Evolutionary conservation across 352 stramenopile species (phyloP), one percentile per base, ranked within the genome.

Genomic region (Phytophthora litchii): DNA sequence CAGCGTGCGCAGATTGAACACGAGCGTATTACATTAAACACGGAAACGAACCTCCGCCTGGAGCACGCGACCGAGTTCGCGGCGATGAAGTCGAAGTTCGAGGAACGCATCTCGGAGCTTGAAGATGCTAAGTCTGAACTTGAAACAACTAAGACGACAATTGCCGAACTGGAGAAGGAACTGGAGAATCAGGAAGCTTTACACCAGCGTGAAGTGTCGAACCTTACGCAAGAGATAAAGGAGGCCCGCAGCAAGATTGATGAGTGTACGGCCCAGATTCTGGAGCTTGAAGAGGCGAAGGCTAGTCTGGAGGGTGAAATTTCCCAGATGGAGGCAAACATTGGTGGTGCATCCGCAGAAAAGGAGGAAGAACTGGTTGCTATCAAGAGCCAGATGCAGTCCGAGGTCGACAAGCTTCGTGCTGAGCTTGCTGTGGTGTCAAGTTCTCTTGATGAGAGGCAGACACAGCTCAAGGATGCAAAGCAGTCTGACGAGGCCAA

Each of bases 91-190:
- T 51, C 41, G 4, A 68, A 68, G 27, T 66, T 84, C 4, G 67
- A 86, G 34, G 55, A 71, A 12, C 74, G 72, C 11, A 63, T 82
- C 9, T 55, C 40, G 5, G 81, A 89, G 46, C 55, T 91, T 16
- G 67, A 74, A 6, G 56, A 70, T 14, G 61, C 64, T 0, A 74
- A 74, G 38, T 58, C 53, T 7, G 60, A 69, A n/a, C 59, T 88
- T 10, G 58, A 74, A n/a, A 56, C 53, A 12, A 75, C 62, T 3
- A 77, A 79, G 35, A 49, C 51, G 0, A 72, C 52, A 29, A 72
- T 88, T 11, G 31, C 47, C 1, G 36, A 53, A 4, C 58, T 89
- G 0, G 77, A 92, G 54, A 58, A 43, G 3, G 70, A 86, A 13
- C 25, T 81, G 7, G 62, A 72, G 9, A 53, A 61, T 1, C 67